A percentile compares a stretch with the other conserved stretches of the same genome.
Evolutionary conservation across 1,139 yeast genomes (phyloP).

Genomic region (Ogataea hybrid): DNA sequence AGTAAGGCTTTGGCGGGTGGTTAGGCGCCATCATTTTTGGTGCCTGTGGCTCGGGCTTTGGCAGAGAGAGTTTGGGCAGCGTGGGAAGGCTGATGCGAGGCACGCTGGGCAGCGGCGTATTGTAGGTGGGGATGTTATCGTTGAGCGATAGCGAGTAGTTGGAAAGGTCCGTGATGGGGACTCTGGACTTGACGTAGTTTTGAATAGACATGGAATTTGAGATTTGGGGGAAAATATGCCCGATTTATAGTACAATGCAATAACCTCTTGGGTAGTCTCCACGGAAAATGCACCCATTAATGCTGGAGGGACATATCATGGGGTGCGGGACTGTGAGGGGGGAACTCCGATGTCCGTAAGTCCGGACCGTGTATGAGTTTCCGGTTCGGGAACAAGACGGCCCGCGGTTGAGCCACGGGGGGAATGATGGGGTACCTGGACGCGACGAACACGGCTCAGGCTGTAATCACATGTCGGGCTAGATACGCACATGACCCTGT

Average conservation of each 20-base stretch:
- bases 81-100: slow-evolving; percentile 7
- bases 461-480: neutral
- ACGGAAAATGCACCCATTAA: slow-evolving; percentile 8
- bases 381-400: neutral
- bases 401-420: neutral
- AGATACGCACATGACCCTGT: neutral
- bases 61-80: slow-evolving; percentile 16
- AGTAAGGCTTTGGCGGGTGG: slow-evolving; percentile 3
- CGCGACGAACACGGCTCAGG: neutral
- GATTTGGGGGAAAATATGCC: neutral
- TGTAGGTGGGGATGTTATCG: slow-evolving; percentile 28
- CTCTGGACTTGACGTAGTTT: slow-evolving; percentile 24
- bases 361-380: slow-evolving; percentile 1
- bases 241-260: slow-evolving; percentile 1
- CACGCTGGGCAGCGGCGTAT: slow-evolving; percentile 13
- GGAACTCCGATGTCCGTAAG: slow-evolving; percentile 11
- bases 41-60: slow-evolving; percentile 5
- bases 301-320: slow-evolving; percentile 6
- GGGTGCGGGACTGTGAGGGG: slow-evolving; percentile 8
- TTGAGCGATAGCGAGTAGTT: slow-evolving; percentile 28
- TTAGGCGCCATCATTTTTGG: neutral
- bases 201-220: slow-evolving; percentile 23
- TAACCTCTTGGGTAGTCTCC: slow-evolving; percentile 2
- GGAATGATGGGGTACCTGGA: neutral
- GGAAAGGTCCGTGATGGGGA: slow-evolving; percentile 29